Evolutionary conservation across 2,329 filamentous ascomycete genomes (phyloP).

Genomic region (Ascochyta viciae-villosae): DNA sequence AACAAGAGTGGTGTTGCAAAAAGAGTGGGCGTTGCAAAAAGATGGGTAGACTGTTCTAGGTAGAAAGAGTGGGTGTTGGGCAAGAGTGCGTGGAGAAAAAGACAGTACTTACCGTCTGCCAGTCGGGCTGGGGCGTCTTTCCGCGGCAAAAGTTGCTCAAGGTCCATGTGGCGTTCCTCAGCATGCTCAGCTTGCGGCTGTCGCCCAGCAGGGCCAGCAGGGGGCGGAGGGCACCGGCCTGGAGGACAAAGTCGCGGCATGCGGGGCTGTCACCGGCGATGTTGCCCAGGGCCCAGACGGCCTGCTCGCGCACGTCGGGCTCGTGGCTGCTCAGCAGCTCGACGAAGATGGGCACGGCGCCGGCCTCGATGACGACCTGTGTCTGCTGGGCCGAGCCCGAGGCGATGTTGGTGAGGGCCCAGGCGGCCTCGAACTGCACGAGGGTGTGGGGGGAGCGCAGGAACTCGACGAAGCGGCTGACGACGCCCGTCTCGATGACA

Average conservation of each 20-base stretch:
- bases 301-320: slow-evolving; percentile 96
- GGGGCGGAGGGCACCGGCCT: slow-evolving; percentile 88
- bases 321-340: slow-evolving; percentile 95
- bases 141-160: slow-evolving; percentile 99
- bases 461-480: slow-evolving; percentile 97
- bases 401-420: slow-evolving; percentile 99
- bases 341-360: slow-evolving; percentile 97
- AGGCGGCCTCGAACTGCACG: slow-evolving; percentile 98
- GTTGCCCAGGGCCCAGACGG: slow-evolving; percentile 97
- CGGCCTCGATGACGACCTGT: slow-evolving; percentile 97
- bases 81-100: neutral
- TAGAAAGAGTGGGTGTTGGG: too few relatives aligned
- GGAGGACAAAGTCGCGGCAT: slow-evolving; percentile 95
- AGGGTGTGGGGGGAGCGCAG: slow-evolving; percentile 96
- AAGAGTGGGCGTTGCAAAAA: too few relatives aligned
- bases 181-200: slow-evolving; percentile 98
- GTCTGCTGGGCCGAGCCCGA: slow-evolving; percentile 97
- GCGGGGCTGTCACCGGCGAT: slow-evolving; percentile 98
- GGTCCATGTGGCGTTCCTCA: slow-evolving; percentile 98
- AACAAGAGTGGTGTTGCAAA: neutral
- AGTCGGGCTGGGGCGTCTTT: slow-evolving; percentile 98
- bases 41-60: too few relatives aligned
- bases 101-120: slow-evolving; percentile 79
- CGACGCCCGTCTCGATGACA: slow-evolving; percentile 98
- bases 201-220: slow-evolving; percentile 89